phyloP scores from a whole-genome alignment of 2,329 filamentous ascomycete genomes.

The Cladorrhinum sp. region DNA sequence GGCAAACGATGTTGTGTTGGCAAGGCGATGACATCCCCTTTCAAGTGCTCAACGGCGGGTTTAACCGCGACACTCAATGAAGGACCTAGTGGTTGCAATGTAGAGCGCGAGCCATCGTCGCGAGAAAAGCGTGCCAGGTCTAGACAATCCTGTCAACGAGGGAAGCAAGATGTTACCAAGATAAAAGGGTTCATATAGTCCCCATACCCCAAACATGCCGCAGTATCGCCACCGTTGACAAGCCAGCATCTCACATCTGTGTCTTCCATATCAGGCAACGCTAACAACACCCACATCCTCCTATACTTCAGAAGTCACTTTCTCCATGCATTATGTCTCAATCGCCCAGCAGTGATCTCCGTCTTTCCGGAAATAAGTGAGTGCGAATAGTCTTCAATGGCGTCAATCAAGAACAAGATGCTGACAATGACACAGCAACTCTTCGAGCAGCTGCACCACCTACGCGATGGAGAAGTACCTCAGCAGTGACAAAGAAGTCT shows the following conservation, averaged over 20 bases:
- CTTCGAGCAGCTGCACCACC: background rate
- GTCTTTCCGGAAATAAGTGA: conserved; percentile 22
- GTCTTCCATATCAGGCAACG: background rate
- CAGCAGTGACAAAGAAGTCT: conserved; percentile 10
- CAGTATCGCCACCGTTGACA: background rate
- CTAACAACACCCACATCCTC: background rate
- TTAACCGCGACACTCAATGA: background rate
- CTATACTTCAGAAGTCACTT: background rate
- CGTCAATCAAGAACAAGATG: background rate
- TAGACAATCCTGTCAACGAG: background rate
- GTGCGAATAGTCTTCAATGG: background rate
- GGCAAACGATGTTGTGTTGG: background rate
- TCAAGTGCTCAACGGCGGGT: conserved; percentile 4
- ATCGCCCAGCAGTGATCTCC: background rate
- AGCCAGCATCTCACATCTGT: background rate
- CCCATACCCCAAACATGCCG: background rate
- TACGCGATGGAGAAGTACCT: conserved; percentile 23
- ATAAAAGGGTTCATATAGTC: background rate
- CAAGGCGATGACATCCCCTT: background rate
- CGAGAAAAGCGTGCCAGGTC: background rate
- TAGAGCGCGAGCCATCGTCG: background rate
- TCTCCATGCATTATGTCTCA: conserved; percentile 8
- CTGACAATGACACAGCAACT: conserved; percentile 7
- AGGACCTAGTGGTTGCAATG: background rate
- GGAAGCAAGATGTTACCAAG: background rate